These are phyloP conservation scores for Tuber umbilicatum DNA, from an alignment of 495 filamentous ascomycete genomes.

Conservation along the genomic window DNA sequence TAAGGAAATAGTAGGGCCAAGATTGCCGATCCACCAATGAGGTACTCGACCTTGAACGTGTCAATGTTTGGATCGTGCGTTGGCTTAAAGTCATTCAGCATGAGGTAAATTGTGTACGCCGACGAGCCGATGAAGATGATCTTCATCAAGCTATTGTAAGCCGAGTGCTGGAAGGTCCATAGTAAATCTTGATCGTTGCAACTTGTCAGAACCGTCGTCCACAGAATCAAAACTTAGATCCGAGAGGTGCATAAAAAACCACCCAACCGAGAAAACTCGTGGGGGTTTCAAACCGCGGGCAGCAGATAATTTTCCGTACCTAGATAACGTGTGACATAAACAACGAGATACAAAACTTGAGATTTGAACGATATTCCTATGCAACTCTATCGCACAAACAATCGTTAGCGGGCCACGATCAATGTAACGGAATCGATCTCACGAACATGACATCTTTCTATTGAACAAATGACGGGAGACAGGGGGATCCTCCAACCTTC, in stretches of 20 bases:
- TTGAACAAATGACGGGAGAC: neutral
- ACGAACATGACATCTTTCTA: neutral
- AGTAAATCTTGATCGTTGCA: conserved; percentile 61
- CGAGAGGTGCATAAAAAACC: neutral
- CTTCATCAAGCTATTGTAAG: conserved; percentile 93
- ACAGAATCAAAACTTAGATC: neutral
- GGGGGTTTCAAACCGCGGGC: neutral
- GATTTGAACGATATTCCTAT: conserved; percentile 97
- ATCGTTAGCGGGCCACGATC: neutral
- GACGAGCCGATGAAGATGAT: conserved; percentile 87
- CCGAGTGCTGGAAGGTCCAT: conserved; percentile 68
- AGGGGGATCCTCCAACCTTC: conserved; percentile 51
- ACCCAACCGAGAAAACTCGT: neutral
- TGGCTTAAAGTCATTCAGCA: conserved; percentile 91
- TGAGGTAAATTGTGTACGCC: conserved; percentile 88
- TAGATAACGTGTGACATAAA: conserved; percentile 88
- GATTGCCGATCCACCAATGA: conserved; percentile 69
- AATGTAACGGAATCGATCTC: neutral
- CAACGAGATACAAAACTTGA: conserved; percentile 84
- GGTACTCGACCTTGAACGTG: conserved; percentile 91
- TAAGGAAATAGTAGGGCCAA: conserved; percentile 80
- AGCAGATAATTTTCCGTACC: conserved; percentile 22
- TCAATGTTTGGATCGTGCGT: conserved; percentile 93
- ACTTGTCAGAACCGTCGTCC: conserved; percentile 4
- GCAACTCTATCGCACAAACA: conserved; percentile 61